Base-by-base conservation (phyloP, 208 protist genomes). In the Acanthamoeba royreba region DNA sequence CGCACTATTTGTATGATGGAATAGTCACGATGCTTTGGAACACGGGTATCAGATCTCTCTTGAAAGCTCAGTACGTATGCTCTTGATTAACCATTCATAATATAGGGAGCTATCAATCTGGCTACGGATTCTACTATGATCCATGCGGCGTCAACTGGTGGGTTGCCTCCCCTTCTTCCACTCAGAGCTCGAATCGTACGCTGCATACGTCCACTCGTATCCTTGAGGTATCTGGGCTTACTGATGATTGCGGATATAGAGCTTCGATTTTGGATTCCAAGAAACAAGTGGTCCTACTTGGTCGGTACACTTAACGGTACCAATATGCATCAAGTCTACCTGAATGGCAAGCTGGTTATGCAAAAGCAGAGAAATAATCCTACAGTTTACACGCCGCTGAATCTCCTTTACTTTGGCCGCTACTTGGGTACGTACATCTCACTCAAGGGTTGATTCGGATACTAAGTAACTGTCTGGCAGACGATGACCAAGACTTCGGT, bases 401-500 rank as follows among this genome's bases (percentile, higher is more conserved):
- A 83, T 28, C 72, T 83, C 33, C 72, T 83, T 43, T 83, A 83
- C 38, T 83, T 83, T 28, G 72, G 72, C 13, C 72, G 72, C 19
- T 83, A 83, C 72, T 83, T 83, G 72, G 72, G 63, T 74, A 22
- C 63, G 31, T 38, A 4, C 63, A 19, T 25, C 2, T 7, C 31
- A 25, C 11, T 8, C 55, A 5, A 8, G 33, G n/a, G 35, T 31
- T 11, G 22, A 66, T 19, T 38, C 58, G 2, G 9, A 66, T 31
- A 31, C 49, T 38, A 22, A 28, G 15, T 38, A 9, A 9, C 9
- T 9, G 19, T 19, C 49, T 55, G 49, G 49, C 42, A 86, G 77
- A 89, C 53, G 53, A 89, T 89, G 81, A 89, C 81, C 52, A 89
- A 89, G 81, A 89, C 42, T 89, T 58, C 33, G 52, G 52, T 35